Conservation (phyloP, 75 land plant species). For the Cupressus sempervirens region DNA sequence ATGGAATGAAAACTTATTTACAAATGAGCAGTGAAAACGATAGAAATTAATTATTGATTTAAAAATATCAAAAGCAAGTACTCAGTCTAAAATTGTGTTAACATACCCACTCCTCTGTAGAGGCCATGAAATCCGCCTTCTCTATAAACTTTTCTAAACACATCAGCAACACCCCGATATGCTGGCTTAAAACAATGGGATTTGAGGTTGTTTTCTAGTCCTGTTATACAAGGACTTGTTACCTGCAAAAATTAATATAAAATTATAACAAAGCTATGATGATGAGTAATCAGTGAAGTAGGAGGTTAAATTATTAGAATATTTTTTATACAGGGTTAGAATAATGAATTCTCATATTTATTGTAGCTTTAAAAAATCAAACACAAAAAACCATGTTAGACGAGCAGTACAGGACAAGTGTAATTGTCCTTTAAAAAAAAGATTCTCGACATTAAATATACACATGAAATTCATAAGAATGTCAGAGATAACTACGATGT, state of each 20-base stretch:
- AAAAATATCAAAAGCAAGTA: not conserved
- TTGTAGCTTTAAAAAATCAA: not conserved
- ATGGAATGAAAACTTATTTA: not conserved
- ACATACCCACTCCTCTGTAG: conserved; percentile 69
- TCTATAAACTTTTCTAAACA: conserved; percentile 36
- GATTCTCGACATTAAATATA: not conserved
- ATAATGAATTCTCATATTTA: not conserved
- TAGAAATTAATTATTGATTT: not conserved
- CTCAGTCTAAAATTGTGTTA: not conserved
- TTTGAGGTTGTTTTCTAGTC: conserved; percentile 2
- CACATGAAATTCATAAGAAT: not conserved
- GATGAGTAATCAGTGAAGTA: not conserved
- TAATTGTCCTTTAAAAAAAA: not conserved
- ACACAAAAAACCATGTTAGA: not conserved
- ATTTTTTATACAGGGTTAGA: not conserved
- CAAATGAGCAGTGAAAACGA: not conserved
- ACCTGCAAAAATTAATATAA: conserved; percentile 12
- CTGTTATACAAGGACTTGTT: not conserved
- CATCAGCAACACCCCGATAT: conserved; percentile 56
- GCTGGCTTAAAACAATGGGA: conserved; percentile 11
- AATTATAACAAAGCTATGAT: not conserved
- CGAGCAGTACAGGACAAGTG: not conserved
- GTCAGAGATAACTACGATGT: not conserved
- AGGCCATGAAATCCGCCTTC: conserved; percentile 56
- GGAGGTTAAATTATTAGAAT: not conserved